These are phyloP conservation scores for Primulina tabacum DNA, from an alignment of 257 asterid species.

Conservation along the genomic window DNA sequence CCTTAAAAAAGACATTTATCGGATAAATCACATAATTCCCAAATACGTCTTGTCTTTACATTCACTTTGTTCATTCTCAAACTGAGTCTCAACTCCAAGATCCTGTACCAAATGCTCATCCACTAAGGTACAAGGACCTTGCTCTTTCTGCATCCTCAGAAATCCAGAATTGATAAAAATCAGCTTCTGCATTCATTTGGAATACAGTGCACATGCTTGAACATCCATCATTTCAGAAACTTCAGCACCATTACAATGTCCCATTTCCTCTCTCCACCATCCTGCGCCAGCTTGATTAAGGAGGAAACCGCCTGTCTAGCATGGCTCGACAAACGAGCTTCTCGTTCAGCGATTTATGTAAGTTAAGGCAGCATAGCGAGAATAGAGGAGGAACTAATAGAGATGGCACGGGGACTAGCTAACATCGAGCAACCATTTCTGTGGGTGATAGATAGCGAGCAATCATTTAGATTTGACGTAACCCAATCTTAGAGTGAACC, in stretches of 20 bases:
- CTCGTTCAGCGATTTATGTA: slow-evolving; percentile 37
- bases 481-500: too few relatives aligned
- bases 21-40: too few relatives aligned
- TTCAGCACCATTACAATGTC: slow-evolving; percentile 33
- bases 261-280: slow-evolving; percentile 41
- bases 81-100: too few relatives aligned
- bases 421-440: slow-evolving; percentile 40
- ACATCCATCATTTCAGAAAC: slow-evolving; percentile 19
- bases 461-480: too few relatives aligned
- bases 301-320: slow-evolving; percentile 35
- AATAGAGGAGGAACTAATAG: slow-evolving; percentile 24
- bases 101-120: too few relatives aligned
- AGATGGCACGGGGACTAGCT: slow-evolving; percentile 44
- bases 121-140: too few relatives aligned
- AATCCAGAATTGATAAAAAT: slow-evolving; percentile 25
- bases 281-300: slow-evolving; percentile 32
- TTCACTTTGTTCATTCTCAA: too few relatives aligned
- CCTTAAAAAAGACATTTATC: too few relatives aligned
- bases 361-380: slow-evolving; percentile 43
- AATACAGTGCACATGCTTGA: slow-evolving; percentile 43
- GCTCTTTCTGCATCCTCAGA: slow-evolving; percentile 16
- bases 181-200: slow-evolving; percentile 44
- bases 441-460: slow-evolving; percentile 37
- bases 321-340: slow-evolving; percentile 44
- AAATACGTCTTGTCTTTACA: too few relatives aligned